Conservation (phyloP, 2,329 filamentous ascomycete genomes). For the Aspergillus quadricinctus region DNA sequence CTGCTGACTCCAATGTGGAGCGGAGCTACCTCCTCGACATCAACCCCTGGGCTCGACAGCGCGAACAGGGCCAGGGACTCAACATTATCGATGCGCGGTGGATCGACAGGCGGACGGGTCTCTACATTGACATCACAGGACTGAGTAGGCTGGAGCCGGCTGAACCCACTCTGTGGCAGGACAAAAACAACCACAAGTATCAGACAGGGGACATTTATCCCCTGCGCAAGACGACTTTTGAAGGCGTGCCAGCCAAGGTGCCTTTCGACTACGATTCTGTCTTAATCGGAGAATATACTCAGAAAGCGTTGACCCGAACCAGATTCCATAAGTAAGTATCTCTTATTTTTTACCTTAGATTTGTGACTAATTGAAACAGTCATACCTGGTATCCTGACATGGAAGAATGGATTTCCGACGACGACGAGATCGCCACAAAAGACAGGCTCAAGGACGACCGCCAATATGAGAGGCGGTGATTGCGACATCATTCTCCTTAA, state of each 20-base stretch:
- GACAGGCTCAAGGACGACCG: slow-evolving; percentile 6
- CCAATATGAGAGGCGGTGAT: slow-evolving; percentile 13
- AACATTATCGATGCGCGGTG: slow-evolving; percentile 83
- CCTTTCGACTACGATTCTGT: slow-evolving; percentile 49
- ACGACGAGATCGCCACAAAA: slow-evolving; percentile 13
- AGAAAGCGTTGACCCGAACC: slow-evolving; percentile 30
- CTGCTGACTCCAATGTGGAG: slow-evolving; percentile 37
- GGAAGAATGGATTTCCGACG: slow-evolving; percentile 32
- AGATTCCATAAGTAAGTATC: slow-evolving; percentile 35
- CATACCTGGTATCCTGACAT: slow-evolving; percentile 34
- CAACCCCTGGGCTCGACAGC: slow-evolving; percentile 64
- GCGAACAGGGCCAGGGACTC: slow-evolving; percentile 60
- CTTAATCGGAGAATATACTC: slow-evolving; percentile 37
- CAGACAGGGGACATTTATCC: slow-evolving; percentile 68
- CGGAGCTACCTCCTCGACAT: slow-evolving; percentile 68
- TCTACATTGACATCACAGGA: slow-evolving; percentile 81
- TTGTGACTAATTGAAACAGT: slow-evolving; percentile 22
- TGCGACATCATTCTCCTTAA: background rate
- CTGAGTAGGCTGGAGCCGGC: slow-evolving; percentile 63
- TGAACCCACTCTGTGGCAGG: slow-evolving; percentile 65
- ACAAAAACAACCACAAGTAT: slow-evolving; percentile 77
- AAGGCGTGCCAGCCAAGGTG: slow-evolving; percentile 66
- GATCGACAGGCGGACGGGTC: slow-evolving; percentile 70
- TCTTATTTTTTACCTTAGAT: background rate
- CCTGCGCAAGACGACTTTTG: slow-evolving; percentile 67